These are phyloP conservation scores for Amesomyces nigricolor DNA, from an alignment of 2,329 filamentous ascomycete genomes.

Conservation along the genomic window DNA sequence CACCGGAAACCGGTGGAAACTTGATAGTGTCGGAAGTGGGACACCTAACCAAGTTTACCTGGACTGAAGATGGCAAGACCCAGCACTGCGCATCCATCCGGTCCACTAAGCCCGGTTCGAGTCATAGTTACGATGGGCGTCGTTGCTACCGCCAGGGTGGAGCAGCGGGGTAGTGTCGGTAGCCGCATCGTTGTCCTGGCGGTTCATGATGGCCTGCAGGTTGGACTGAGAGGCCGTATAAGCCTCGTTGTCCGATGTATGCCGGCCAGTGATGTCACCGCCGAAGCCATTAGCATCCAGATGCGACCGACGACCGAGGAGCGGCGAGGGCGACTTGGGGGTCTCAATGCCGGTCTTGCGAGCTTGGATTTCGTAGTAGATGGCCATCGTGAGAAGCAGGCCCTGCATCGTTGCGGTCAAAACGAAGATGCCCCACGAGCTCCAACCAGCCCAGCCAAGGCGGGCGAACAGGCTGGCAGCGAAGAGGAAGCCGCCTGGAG, in stretches of 20 bases:
- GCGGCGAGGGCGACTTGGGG: slow-evolving; percentile 22
- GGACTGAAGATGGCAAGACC: not conserved
- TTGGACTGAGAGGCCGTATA: slow-evolving; percentile 49
- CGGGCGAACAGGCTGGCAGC: slow-evolving; percentile 76
- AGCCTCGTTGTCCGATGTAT: slow-evolving; percentile 47
- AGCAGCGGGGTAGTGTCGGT: slow-evolving; percentile 47
- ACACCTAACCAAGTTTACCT: not conserved
- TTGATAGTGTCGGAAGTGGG: too few relatives aligned
- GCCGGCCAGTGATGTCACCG: slow-evolving; percentile 45
- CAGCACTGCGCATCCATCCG: slow-evolving; percentile 3
- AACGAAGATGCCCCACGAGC: slow-evolving; percentile 88
- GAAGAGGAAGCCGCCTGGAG: slow-evolving; percentile 85
- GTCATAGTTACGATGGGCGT: slow-evolving; percentile 38
- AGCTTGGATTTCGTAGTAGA: slow-evolving; percentile 62
- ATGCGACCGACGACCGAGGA: slow-evolving; percentile 29
- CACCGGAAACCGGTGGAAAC: too few relatives aligned
- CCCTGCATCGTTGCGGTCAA: slow-evolving; percentile 84
- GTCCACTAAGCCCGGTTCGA: slow-evolving; percentile 26
- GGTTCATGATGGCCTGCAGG: slow-evolving; percentile 44
- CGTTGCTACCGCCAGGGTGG: slow-evolving; percentile 44
- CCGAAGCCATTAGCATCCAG: slow-evolving; percentile 41
- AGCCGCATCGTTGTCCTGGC: slow-evolving; percentile 46
- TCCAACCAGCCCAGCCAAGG: slow-evolving; percentile 81
- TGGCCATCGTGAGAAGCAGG: slow-evolving; percentile 69
- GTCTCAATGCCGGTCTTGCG: slow-evolving; percentile 19